These are phyloP conservation scores for Arthrobotrys sphaeroides DNA, from an alignment of 2,329 filamentous ascomycete genomes.

Conservation along the genomic window DNA sequence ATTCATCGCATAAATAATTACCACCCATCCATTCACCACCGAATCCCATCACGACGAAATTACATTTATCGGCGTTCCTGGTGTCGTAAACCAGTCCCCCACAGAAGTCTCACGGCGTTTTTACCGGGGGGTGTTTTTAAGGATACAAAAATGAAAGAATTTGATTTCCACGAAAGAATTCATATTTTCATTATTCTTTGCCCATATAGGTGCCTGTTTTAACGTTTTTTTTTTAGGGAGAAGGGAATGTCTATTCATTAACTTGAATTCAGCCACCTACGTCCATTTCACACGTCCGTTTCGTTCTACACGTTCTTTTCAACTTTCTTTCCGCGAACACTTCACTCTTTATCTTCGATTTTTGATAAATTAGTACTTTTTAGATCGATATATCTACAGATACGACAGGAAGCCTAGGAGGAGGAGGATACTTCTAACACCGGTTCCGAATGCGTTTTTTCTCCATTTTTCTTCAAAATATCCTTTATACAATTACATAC, in stretches of 20 bases:
- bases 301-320: too few species aligned
- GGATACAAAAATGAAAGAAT: constrained; percentile 8
- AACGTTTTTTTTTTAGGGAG: background rate
- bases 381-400: too few species aligned
- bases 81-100: constrained; percentile 5
- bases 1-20: too few species aligned
- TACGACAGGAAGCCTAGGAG: too few species aligned
- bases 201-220: background rate
- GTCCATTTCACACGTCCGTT: background rate
- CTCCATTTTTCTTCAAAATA: too few species aligned
- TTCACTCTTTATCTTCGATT: too few species aligned
- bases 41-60: background rate
- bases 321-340: too few species aligned
- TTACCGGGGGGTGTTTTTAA: background rate
- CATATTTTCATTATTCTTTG: background rate
- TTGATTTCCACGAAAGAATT: constrained; percentile 15
- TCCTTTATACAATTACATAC: too few species aligned
- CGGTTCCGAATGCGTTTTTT: too few species aligned
- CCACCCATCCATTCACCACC: background rate
- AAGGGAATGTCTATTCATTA: background rate
- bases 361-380: too few species aligned
- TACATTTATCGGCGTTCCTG: constrained; percentile 16
- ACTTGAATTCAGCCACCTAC: background rate
- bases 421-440: too few species aligned
- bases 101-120: constrained; percentile 13